Base-by-base conservation (phyloP, 441 rosid species). In the Populus hybrid region DNA sequence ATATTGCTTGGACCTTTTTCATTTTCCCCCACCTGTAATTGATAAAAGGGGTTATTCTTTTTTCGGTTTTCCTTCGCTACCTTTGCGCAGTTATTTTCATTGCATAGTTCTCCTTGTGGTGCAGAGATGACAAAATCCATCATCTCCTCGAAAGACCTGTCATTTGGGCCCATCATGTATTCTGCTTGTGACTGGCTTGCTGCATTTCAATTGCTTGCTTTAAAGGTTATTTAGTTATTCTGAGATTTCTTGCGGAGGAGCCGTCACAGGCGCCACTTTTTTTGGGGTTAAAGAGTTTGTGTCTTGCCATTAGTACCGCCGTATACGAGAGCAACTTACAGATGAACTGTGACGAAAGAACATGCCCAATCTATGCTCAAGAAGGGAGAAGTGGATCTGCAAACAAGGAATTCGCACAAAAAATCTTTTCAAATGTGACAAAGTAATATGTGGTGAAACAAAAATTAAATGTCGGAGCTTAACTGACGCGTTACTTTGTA, bases 21-120 rank as follows among this genome's bases (percentile, higher is more conserved):
- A 11, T 34, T 59, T n/a, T 42, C 7, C 42, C 81, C 75, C 26
- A 36, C 59, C 34, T 82, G 85, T 84, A 84, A 80, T 77, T 84
- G 75, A 68, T 74, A 20, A 1, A 26, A 76, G 66, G 64, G 82
- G 67, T 21, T 65, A 59, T 42, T 34, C 32, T 32, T 76, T 23
- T 64, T 16, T 46, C 40, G 12, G 53, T 42, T 42, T 42, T 42
- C 50, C 50, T 10, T 42, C 5, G 11, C 5, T 1, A 12, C 14
- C 23, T 57, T 59, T 2, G 4, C n/a, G 71, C 0, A 64, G 66
- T 46, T 38, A 10, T 23, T 57, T 70, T 35, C 2, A 30, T 74
- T 34, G 34, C 34, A 30, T 70, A 64, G 6, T 63, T n/a, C 18
- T 38, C 21, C 74, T 66, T 53, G 34, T 42, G 70, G 64, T 76